Evolutionary conservation across 2,329 filamentous ascomycete species (phyloP), one percentile per base, ranked within the genome.

Genomic region (Sarocladiaceae sp.): DNA sequence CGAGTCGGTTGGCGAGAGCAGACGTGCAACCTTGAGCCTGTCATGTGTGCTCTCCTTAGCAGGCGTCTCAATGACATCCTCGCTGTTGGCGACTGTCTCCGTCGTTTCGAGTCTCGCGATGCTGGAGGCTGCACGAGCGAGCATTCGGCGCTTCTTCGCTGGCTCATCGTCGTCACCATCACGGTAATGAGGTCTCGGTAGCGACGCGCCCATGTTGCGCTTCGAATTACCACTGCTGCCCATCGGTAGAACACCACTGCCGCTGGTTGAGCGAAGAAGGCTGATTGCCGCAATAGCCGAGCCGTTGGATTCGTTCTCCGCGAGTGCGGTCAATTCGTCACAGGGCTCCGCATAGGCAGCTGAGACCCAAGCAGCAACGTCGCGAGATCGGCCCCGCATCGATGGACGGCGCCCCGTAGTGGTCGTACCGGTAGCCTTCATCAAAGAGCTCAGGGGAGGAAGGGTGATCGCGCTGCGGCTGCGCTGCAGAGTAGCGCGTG

Each of bases 291-390:
- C 85, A 48, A 85, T 78, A 44, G 87, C 88, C 33, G 85, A 90
- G 18, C 87, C 88, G 52, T 76, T 87, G 6, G 79, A 79, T 58
- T 94, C 88, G 53, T 87, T 82, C 64, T 91, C 85, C 9, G 86
- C 85, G 52, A 88, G 84, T n/a, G 78, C 78, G 18, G 83, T 89
- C 45, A 95, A 68, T 52, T 88, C 85, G 56, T 88, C 87, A 33
- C 85, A 82, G 43, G 78, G 69, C 52, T 93, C 86, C 6, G 83
- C 82, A 58, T 95, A 88, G 55, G 88, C 91, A 67, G 86, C 90
- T 46, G 88, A 88, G 57, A 95, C 88, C 91, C 91, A 96, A 6
- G 85, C 86, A 42, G 89, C 82, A 15, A 89, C 87, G 61, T 96
- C 87, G 45, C 88, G 82, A 46, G 90, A 95, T 46, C 91, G 78